phyloP scores from a whole-genome alignment of 2,329 filamentous ascomycete species.

The Myriangium duriaei region DNA sequence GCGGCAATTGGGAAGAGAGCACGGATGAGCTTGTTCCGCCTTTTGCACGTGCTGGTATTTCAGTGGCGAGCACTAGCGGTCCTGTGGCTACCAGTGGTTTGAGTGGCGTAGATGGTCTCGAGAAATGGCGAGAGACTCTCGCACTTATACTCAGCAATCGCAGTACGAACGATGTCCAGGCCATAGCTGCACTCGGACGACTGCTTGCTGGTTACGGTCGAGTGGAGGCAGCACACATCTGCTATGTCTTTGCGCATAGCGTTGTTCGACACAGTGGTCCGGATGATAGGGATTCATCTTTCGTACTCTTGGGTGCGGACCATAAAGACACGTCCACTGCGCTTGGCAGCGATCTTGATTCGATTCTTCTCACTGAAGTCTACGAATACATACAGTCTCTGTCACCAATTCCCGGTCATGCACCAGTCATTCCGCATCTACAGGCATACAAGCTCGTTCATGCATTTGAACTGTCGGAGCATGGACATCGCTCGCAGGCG shows the following conservation, averaged over 20 bases:
- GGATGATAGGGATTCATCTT: conserved; percentile 65
- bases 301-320: conserved; percentile 77
- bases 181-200: conserved; percentile 67
- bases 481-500: conserved; percentile 70
- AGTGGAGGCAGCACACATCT: conserved; percentile 84
- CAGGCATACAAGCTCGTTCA: conserved; percentile 86
- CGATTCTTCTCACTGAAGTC: conserved; percentile 86
- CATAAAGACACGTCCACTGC: conserved; percentile 59
- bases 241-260: conserved; percentile 73
- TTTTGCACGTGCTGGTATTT: conserved; percentile 81
- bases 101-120: conserved; percentile 51
- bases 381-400: conserved; percentile 84
- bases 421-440: conserved; percentile 57
- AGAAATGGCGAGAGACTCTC: conserved; percentile 89
- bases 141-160: conserved; percentile 79
- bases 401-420: conserved; percentile 39
- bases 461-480: conserved; percentile 70
- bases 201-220: conserved; percentile 76
- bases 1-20: conserved; percentile 86
- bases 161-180: conserved; percentile 63
- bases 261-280: conserved; percentile 64
- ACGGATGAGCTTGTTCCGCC: conserved; percentile 90
- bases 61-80: conserved; percentile 69
- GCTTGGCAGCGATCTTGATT: conserved; percentile 68
- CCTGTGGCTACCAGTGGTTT: conserved; percentile 56